These are phyloP conservation scores for Thelonectria olida DNA, from an alignment of 2,329 filamentous ascomycete genomes.

Conservation along the genomic window DNA sequence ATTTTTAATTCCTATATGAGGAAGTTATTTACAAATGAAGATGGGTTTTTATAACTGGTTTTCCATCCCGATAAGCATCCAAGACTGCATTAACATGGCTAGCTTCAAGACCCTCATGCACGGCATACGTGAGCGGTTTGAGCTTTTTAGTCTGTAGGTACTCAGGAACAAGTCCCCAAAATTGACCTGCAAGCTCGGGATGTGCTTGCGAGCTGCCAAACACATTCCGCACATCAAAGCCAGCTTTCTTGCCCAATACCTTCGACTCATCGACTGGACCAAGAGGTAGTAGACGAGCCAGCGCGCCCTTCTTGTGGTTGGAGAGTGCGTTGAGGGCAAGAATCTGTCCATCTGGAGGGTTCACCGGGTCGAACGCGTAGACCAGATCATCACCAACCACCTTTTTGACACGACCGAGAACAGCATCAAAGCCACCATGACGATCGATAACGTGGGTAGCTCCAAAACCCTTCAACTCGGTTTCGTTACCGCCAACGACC, in stretches of 20 bases:
- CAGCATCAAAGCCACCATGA: background rate
- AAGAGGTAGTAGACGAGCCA: background rate
- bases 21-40: background rate
- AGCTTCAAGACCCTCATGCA: background rate
- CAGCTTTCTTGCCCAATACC: background rate
- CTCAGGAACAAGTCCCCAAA: background rate
- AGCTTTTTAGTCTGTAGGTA: background rate
- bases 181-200: background rate
- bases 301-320: background rate
- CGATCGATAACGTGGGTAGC: background rate
- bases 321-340: background rate
- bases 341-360: background rate
- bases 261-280: constrained; percentile 1
- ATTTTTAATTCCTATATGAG: no score
- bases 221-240: background rate
- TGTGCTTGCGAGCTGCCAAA: background rate
- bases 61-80: constrained; percentile 3
- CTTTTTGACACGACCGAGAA: background rate
- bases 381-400: constrained; percentile 1
- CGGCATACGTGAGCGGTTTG: background rate
- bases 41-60: background rate
- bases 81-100: background rate
- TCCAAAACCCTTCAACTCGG: background rate
- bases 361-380: background rate
- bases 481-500: background rate